Base-by-base conservation (phyloP, 169 alveolate species). In the Plasmodium sp. region DNA sequence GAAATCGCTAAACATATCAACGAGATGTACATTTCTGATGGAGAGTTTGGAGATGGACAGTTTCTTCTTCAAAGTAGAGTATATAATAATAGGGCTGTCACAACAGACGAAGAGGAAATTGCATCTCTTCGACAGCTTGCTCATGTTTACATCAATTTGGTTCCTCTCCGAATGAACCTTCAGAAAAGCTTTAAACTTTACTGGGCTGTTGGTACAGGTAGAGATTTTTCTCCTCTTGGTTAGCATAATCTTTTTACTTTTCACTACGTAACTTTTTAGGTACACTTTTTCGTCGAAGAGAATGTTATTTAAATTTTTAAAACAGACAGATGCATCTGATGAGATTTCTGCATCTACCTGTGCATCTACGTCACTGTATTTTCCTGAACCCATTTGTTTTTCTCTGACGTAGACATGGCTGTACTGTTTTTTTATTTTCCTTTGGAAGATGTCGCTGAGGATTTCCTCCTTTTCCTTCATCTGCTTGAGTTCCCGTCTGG, bases 21-120 rank as follows among this genome's bases (percentile, higher is more conserved):
- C 95, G 5, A 75, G 56, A 75, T 62, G 83, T 51, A 91, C 71
- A 91, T 91, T 91, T 56, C 83, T 91, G 16, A 81, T 62, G n/a
- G 95, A 91, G 14, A 91, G 45, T 72, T 91, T 91, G 5, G 95
- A 91, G 36, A 81, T 4, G 54, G 72, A 67, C 2, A 91, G 14
- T 81, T 91, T 91, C 67, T 91, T 91, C 83, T 82, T 91, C 36
- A 91, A 10, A 34, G 82, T 56, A 2, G 95, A 91, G 71, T 81
- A 91, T 6, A 91, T 81, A 27, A 91, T 91, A 14, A 91, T 48
- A 18, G 95, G 95, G 5, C 33, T 82, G 12, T 91, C 95, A 51
- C 92, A 81, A 71, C 95, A 91, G 5, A 91, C 58, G 74, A 91
- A 91, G 7, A 91, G 80, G 31, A 91, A 91, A 82, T 91, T 91